Conservation (phyloP, 2,329 filamentous ascomycete genomes). For the Aureobasidium sp. region DNA sequence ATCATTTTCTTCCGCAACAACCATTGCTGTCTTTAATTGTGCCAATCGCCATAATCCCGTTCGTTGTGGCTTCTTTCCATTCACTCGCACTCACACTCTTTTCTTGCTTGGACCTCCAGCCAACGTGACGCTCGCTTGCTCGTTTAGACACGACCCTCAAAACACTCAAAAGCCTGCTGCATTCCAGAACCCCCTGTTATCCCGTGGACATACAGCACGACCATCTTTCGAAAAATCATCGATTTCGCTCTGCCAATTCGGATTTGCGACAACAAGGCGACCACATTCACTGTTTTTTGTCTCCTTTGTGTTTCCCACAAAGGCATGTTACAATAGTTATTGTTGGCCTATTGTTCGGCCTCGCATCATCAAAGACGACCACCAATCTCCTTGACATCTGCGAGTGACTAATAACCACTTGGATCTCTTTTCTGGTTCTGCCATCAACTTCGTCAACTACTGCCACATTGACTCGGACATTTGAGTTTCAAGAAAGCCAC, state of each 20-base stretch:
- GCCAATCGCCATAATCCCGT: constrained; percentile 1
- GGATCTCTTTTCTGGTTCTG: not conserved
- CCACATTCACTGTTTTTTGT: not conserved
- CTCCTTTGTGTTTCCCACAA: not conserved
- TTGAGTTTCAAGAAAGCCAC: constrained; percentile 6
- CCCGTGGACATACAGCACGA: constrained; percentile 9
- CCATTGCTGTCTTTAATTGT: constrained; percentile 12
- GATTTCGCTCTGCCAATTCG: not conserved
- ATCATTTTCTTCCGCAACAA: constrained; percentile 8
- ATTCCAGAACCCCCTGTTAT: constrained; percentile 11
- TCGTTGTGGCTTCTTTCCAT: not conserved
- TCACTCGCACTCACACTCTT: constrained; percentile 4
- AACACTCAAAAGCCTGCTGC: not conserved
- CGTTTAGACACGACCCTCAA: not conserved
- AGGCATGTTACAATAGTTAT: constrained; percentile 14
- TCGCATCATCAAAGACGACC: constrained; percentile 3
- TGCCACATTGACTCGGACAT: not conserved
- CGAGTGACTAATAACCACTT: constrained; percentile 4
- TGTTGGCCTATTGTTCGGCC: constrained; percentile 13
- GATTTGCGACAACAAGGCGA: not conserved
- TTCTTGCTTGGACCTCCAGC: not conserved
- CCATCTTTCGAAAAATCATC: not conserved
- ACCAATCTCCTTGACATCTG: constrained; percentile 12
- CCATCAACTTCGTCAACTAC: not conserved
- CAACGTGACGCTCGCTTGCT: not conserved